Conservation (phyloP, 2,329 filamentous ascomycete genomes). For the Pseudopithomyces chartarum region DNA sequence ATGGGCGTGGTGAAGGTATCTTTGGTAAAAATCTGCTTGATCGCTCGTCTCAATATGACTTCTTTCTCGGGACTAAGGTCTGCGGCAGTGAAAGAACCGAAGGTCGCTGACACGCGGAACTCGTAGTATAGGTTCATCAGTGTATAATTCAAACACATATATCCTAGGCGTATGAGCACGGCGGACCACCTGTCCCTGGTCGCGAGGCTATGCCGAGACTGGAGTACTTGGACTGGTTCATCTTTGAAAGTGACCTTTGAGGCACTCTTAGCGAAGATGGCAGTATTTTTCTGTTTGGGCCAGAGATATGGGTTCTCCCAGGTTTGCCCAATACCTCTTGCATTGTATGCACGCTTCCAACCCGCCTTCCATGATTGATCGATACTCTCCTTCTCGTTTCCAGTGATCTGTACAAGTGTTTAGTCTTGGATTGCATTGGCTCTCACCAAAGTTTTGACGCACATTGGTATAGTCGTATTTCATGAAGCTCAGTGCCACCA, state of each 20-base stretch:
- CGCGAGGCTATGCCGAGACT: slow-evolving; percentile 1
- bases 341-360: slow-evolving; percentile 2
- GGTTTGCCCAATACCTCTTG: neutral
- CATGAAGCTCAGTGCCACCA: slow-evolving; percentile 10
- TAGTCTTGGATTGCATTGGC: neutral
- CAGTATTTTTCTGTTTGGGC: slow-evolving; percentile 3
- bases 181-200: slow-evolving; percentile 1
- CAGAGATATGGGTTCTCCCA: slow-evolving; percentile 5
- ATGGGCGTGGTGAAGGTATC: neutral
- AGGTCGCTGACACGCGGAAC: neutral
- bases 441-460: neutral
- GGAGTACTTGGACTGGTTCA: neutral
- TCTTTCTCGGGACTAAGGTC: neutral
- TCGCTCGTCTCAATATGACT: neutral
- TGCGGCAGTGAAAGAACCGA: neutral
- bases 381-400: neutral
- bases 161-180: slow-evolving; percentile 1
- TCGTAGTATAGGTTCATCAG: neutral
- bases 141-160: slow-evolving; percentile 7
- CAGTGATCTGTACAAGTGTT: neutral
- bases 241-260: neutral
- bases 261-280: neutral
- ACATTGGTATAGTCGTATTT: neutral
- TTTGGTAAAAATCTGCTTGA: neutral
- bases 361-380: neutral